Evolutionary conservation across 805 yeast species (phyloP), one percentile per base, ranked within the genome.

Genomic region (Spathaspora girioi): DNA sequence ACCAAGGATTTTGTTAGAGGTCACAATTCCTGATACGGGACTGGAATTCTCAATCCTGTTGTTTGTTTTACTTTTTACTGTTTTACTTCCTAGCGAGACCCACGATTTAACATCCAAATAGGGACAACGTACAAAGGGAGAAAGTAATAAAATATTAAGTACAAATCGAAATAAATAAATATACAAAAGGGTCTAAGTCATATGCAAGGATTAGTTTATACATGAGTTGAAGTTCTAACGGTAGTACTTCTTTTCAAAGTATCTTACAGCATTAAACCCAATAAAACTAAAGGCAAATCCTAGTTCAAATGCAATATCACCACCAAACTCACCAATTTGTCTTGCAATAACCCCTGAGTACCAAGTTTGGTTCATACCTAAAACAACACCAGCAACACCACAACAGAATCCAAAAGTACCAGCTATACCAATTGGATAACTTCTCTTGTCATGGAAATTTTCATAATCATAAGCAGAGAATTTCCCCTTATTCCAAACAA

Each of bases 291-390:
- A 88, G 8, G 75, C 79, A 50, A 79, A 78, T 43, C 85, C 89
- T 53, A 91, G 73, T 73, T 87, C 94, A 64, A 88, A 89, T 35
- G 96, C 97, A 63, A 91, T 78, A 66, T 90, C 97, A 54, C 93
- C 97, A 60, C 96, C 96, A 55, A 47, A 64, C 11, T 63, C 68
- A 57, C 93, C 94, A 62, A 88, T 84, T 56, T 69, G 56, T 38
- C 62, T 65, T 41, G 83, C 91, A 59, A 89, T 61, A 44, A 80
- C 86, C 61, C 97, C 97, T 15, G 66, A 66, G 75, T 85, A 92
- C 89, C 96, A 92, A 4, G 80, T 79, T 73, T 90, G 96, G 64
- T 77, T 75, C 96, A 92, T 90, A 59, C 97, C 97, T 46, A 89
- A 52, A 10, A 83, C 96, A 38, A 84, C 89, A 68, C 97, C 97